Conservation (phyloP, 305 asterid species). For the Fraxinus baroniana region DNA sequence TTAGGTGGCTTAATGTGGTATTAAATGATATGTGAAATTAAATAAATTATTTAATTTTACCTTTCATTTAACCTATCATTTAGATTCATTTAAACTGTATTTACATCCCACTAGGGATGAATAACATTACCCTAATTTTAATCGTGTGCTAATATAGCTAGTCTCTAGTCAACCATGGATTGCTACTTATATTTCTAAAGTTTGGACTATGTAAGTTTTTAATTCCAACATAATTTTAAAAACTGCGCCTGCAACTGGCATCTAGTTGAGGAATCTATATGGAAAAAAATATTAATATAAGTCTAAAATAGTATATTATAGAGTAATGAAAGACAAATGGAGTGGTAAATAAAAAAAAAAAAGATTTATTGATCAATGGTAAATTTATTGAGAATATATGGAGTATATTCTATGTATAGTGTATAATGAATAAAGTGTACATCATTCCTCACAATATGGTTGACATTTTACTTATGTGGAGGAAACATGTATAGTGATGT, state of each 20-base stretch:
- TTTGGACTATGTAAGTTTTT: not conserved
- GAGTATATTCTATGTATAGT: not conserved
- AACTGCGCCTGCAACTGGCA: not conserved
- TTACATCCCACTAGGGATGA: too few species aligned
- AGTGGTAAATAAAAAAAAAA: not conserved
- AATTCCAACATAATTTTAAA: not conserved
- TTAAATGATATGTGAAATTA: too few species aligned
- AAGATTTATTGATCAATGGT: not conserved
- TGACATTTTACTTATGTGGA: too few species aligned
- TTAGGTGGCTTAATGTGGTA: too few species aligned
- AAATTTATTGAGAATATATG: not conserved
- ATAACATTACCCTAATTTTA: too few species aligned
- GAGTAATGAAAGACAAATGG: not conserved
- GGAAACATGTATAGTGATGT: too few species aligned
- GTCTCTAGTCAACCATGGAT: not conserved
- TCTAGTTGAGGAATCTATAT: not conserved
- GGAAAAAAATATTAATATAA: not conserved
- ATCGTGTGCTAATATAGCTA: too few species aligned
- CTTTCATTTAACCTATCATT: too few species aligned
- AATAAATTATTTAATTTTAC: too few species aligned
- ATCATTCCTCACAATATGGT: too few species aligned
- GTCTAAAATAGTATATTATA: not conserved
- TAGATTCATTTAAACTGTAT: too few species aligned
- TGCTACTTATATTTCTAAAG: not conserved
- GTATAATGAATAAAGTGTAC: not conserved